Evolutionary conservation across 31 red algal species (phyloP), one percentile per base, ranked within the genome.

Genomic region (Porphyra umbilicalis): DNA sequence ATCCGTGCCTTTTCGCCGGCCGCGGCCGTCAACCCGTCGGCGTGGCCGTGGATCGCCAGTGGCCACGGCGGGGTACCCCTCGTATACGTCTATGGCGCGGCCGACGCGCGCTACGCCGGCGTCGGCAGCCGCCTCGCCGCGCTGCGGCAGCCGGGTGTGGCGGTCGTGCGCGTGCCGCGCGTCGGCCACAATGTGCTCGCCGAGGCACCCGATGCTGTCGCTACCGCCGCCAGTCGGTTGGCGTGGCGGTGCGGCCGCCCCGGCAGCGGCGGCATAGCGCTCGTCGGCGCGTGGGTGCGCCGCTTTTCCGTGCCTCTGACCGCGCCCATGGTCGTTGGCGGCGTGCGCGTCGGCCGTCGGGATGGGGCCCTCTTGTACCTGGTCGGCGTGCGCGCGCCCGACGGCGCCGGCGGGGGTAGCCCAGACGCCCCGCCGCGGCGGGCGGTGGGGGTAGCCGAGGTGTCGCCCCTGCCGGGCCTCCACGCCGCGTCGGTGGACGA

Each of bases 381-480:
- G 2, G 13, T 38, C 31, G 78, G 77, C 13, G 71, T n/a, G n/a
- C 16, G 20, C 75, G 82, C 68, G 82, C 75, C 20, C 36, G 36
- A 1, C 6, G 57, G 2, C 3, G 57, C 25, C 13, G 42, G 42
- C 42, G 42, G 42, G 14, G 42, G 42, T 16, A 16, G 42, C 42
- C 14, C 1, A n/a, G n/a, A n/a, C n/a, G n/a, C n/a, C n/a, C n/a
- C n/a, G n/a, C n/a, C n/a, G n/a, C n/a, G n/a, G n/a, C n/a, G n/a
- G n/a, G 57, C 30, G 20, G 33, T 34, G 18, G 92, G 92, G 3
- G 74, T 94, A 1, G 92, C 87, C 15, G 92, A 94, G 36, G 80
- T 94, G 4, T 86, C 84, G 67, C 92, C 92, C 13, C 85, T 94
- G 39, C 92, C 87, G 34, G 92, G 92, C 4, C 77, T 94, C 34